phyloP scores from a whole-genome alignment of 495 filamentous ascomycete genomes.

The Aspergillus affinis region DNA sequence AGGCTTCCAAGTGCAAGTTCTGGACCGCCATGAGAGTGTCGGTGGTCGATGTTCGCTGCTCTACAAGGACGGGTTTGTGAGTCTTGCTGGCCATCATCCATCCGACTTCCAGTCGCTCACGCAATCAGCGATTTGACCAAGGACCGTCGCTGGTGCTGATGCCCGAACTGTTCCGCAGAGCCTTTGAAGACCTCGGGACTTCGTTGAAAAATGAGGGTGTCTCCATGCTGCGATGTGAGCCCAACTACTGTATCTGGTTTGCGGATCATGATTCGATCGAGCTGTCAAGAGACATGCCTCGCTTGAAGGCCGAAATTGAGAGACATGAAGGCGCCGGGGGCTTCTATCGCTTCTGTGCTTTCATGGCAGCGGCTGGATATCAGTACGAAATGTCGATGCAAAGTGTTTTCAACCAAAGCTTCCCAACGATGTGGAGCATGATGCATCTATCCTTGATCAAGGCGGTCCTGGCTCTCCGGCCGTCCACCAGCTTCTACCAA shows the following conservation, averaged over 20 bases:
- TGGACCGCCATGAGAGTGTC: constrained; percentile 67
- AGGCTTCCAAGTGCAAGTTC: constrained; percentile 62
- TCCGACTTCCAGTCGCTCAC: constrained; percentile 7
- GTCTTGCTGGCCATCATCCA: constrained; percentile 7
- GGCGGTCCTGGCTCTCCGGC: constrained; percentile 57
- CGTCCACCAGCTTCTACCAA: constrained; percentile 62
- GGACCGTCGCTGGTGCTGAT: constrained; percentile 69
- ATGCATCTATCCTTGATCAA: constrained; percentile 49
- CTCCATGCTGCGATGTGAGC: constrained; percentile 63
- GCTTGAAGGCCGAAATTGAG: constrained; percentile 68
- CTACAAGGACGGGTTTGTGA: constrained; percentile 50
- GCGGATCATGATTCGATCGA: constrained; percentile 58
- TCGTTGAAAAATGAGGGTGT: constrained; percentile 58
- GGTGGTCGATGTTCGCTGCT: constrained; percentile 65
- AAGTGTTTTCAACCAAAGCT: constrained; percentile 63
- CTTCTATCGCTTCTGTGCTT: constrained; percentile 60
- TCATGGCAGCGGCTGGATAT: constrained; percentile 58
- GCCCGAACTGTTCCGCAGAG: constrained; percentile 61
- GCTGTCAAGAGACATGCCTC: constrained; percentile 57
- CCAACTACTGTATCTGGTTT: constrained; percentile 71
- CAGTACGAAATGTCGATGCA: constrained; percentile 64
- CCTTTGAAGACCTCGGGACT: constrained; percentile 63
- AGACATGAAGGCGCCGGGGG: constrained; percentile 64
- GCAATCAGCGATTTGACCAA: constrained; percentile 62
- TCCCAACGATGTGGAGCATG: constrained; percentile 54